Percentiles rank a stretch among this genome's conserved stretches.
Conservation (phyloP, 2,329 filamentous ascomycete genomes). For the Trichothecium sympodiale region DNA sequence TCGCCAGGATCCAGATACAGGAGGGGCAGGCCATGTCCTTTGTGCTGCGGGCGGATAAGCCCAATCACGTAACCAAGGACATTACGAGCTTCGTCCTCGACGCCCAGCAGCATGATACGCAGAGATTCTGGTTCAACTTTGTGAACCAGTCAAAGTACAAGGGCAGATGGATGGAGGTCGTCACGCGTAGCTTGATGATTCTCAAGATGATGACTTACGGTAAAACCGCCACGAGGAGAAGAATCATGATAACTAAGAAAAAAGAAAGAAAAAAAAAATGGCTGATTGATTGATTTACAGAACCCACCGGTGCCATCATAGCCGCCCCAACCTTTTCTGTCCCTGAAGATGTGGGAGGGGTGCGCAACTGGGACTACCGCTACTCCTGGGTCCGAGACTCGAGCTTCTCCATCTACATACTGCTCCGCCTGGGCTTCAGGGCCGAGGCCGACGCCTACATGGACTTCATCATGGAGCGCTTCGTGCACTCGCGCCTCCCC, state of each 20-base stretch:
- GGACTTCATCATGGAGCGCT: constrained; percentile 63
- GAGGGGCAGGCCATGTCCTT: constrained; percentile 63
- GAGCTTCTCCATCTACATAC: constrained; percentile 68
- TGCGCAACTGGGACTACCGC: constrained; percentile 60
- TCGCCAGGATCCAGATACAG: constrained; percentile 44
- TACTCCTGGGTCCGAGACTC: constrained; percentile 71
- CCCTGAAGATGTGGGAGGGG: constrained; percentile 61
- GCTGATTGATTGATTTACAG: too few relatives aligned
- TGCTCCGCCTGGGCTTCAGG: constrained; percentile 64
- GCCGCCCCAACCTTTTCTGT: constrained; percentile 69
- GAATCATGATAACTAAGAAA: too few relatives aligned
- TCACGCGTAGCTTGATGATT: constrained; percentile 60
- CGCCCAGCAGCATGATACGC: constrained; percentile 56
- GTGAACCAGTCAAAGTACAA: constrained; percentile 60
- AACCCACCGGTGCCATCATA: constrained; percentile 68
- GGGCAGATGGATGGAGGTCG: constrained; percentile 62
- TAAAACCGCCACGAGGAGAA: too few relatives aligned
- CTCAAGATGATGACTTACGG: constrained; percentile 64
- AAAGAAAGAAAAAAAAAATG: too few relatives aligned
- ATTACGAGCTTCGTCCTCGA: constrained; percentile 50
- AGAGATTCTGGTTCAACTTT: constrained; percentile 64
- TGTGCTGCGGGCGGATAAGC: constrained; percentile 51
- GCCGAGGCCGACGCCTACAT: constrained; percentile 71
- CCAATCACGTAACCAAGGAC: constrained; percentile 42
- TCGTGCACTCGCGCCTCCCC: constrained; percentile 47